Conservation (phyloP, 2,329 filamentous ascomycete species). For the Trichoderma pleuroti region DNA sequence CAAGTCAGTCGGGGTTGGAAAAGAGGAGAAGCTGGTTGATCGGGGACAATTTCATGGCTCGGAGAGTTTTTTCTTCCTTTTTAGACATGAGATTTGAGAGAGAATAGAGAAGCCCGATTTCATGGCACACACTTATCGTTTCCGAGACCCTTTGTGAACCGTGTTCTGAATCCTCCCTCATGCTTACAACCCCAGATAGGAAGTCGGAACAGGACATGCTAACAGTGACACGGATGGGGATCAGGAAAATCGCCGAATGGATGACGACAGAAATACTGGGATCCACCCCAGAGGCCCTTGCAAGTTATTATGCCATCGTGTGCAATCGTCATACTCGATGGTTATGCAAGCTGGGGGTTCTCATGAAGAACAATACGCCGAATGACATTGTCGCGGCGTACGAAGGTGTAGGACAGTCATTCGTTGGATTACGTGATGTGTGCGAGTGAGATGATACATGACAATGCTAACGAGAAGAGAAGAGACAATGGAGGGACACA, state of each 20-base stretch:
- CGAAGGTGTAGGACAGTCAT: neutral
- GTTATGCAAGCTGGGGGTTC: neutral
- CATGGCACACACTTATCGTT: neutral
- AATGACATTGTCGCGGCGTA: neutral
- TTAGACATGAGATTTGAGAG: conserved; percentile 12
- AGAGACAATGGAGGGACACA: neutral
- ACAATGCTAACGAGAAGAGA: neutral
- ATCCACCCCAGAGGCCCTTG: neutral
- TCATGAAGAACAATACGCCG: neutral
- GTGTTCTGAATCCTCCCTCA: neutral
- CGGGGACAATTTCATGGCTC: conserved; percentile 2
- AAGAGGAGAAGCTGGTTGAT: conserved; percentile 13
- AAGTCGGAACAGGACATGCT: neutral
- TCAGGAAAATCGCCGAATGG: neutral
- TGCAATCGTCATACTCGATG: neutral
- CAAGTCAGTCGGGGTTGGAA: conserved; percentile 30
- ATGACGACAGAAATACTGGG: neutral
- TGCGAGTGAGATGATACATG: neutral
- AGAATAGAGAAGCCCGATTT: conserved; percentile 15
- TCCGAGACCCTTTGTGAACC: neutral
- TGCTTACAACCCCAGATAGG: neutral
- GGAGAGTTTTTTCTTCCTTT: neutral
- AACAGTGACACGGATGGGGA: neutral
- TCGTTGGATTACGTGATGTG: neutral
- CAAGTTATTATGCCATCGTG: neutral